These are phyloP conservation scores for Saksenaea vasiformis DNA, from an alignment of 371 early-diverging fungal species.

Conservation along the genomic window DNA sequence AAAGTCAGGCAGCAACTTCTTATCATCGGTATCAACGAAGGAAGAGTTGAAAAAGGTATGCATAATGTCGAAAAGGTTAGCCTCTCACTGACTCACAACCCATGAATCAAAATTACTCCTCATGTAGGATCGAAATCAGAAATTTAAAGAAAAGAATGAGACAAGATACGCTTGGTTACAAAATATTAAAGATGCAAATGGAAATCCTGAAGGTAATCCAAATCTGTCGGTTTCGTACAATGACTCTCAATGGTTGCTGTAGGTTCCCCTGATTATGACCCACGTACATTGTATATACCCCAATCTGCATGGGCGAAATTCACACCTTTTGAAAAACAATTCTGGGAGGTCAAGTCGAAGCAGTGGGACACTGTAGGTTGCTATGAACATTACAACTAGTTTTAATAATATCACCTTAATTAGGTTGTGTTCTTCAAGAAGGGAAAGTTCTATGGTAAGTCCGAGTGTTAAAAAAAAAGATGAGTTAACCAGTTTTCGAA, in stretches of 20 bases:
- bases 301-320: constrained; percentile 77
- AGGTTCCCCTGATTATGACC: constrained; percentile 91
- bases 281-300: constrained; percentile 93
- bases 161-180: constrained; percentile 88
- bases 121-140: constrained; percentile 48
- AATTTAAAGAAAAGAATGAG: constrained; percentile 83
- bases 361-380: constrained; percentile 89
- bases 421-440: constrained; percentile 98
- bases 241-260: background rate
- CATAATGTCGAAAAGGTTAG: background rate
- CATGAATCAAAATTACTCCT: constrained; percentile 3
- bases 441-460: constrained; percentile 94
- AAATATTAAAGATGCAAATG: constrained; percentile 81
- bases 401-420: background rate
- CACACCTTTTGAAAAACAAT: constrained; percentile 99
- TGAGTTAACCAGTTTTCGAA: constrained; percentile 11
- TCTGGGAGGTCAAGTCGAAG: constrained; percentile 98
- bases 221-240: background rate
- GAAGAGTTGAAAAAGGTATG: constrained; percentile 8
- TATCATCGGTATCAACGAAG: constrained; percentile 2
- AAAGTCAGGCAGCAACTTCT: background rate
- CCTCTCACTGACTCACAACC: background rate
- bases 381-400: background rate
- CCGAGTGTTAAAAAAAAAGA: background rate
- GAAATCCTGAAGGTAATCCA: constrained; percentile 52